Evolutionary conservation across 257 asterid species (phyloP), one percentile per base, ranked within the genome.

Genomic region (Solanum sparsipilum): DNA sequence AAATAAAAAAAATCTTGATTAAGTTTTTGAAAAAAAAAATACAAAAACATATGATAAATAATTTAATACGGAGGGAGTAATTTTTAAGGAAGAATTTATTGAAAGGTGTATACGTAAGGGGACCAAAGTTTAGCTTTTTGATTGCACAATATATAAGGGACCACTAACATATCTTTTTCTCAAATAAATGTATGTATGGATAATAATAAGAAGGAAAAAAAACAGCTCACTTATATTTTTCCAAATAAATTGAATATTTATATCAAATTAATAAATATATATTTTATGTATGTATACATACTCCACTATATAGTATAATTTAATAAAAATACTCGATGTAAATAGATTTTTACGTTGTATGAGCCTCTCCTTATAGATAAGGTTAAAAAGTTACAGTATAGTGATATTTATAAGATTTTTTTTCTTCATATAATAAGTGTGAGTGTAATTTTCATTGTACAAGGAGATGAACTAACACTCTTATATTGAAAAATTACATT

Each of bases 81-180:
- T 41, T 67, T 89, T 72, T 82, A 60, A 68, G 35, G 20, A 41
- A 46, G 65, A 39, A 13, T 39, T 39, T 39, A 39, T 39, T 39
- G n/a, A 41, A 76, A 39, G 11, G 29, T 76, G 52, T 39, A 48
- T 15, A 48, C 60, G 5, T 12, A 76, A 85, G 79, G 85, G 90
- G 76, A 48, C 58, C 58, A 48, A 48, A 48, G 8, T 15, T 48
- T 15, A 48, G 60, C 21, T 48, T 48, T 48, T 48, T 15, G 87
- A 32, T 84, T 5, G 74, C 38, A 46, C 11, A 32, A 34, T 38
- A 46, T 46, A 46, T 12, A 23, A 65, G 48, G 90, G 91, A 88
- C 90, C 91, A 87, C 72, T 35, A 83, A 78, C 83, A 71, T 84
- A 74, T 35, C 48, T 38, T 86, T 84, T 44, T 44, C 6, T 87